These are phyloP conservation scores for Zarea fungicola DNA, from an alignment of 2,329 filamentous ascomycete genomes.

Conservation along the genomic window DNA sequence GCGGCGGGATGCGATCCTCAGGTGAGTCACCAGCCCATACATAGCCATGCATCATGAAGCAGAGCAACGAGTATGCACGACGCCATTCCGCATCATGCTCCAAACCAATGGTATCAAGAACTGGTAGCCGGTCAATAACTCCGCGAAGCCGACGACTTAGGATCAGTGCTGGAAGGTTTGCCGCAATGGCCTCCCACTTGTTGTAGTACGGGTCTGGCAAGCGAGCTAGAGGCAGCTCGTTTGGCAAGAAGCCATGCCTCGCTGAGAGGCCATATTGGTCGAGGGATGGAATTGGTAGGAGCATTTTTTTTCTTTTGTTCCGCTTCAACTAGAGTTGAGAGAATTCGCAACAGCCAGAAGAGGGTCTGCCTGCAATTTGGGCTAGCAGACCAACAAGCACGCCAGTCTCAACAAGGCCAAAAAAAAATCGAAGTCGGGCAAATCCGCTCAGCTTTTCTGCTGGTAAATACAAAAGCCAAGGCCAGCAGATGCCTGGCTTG, in stretches of 20 bases:
- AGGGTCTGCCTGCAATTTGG: no score
- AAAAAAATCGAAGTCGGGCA: no score
- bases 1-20: constrained; percentile 69
- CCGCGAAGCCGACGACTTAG: constrained; percentile 77
- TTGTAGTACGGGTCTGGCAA: constrained; percentile 90
- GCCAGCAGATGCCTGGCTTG: no score
- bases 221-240: constrained; percentile 69
- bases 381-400: no score
- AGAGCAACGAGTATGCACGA: constrained; percentile 82
- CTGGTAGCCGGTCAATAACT: constrained; percentile 73
- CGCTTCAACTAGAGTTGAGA: no score
- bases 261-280: constrained; percentile 76
- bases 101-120: constrained; percentile 77
- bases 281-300: constrained; percentile 56
- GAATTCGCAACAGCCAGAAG: no score
- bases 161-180: constrained; percentile 82
- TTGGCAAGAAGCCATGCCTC: constrained; percentile 80
- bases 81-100: constrained; percentile 86
- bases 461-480: no score
- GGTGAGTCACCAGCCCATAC: constrained; percentile 91
- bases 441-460: no score
- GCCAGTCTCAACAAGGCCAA: no score
- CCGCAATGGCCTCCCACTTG: constrained; percentile 84
- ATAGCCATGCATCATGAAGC: constrained; percentile 90
- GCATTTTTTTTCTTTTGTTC: constrained; percentile 36